A percentile compares a stretch with the other conserved stretches of the same genome.
phyloP scores from a whole-genome alignment of 768 basidiomycete genomes.

The Cantharellus cinnabarinus region DNA sequence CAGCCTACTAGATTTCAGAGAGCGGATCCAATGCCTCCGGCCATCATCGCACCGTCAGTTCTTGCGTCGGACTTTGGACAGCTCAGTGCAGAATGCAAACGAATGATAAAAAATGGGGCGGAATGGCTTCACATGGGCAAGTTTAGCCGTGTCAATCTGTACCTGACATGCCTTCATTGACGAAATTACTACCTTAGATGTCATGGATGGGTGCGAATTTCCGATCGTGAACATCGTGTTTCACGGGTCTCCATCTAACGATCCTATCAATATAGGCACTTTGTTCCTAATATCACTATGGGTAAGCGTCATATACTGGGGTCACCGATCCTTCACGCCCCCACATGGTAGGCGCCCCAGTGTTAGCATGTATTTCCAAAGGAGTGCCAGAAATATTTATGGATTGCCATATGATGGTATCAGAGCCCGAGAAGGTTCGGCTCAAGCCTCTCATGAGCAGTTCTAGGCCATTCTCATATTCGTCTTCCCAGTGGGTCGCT shows the following conservation, averaged over 20 bases:
- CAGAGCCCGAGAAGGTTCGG: conserved; percentile 69
- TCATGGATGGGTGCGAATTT: conserved; percentile 78
- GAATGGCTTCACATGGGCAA: conserved; percentile 98
- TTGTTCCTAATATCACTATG: conserved; percentile 98
- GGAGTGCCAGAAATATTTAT: conserved; percentile 89
- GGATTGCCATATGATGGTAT: conserved; percentile 99
- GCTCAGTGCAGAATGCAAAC: conserved; percentile 82
- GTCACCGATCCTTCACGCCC: neutral
- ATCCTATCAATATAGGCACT: conserved; percentile 37
- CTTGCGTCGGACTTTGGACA: conserved; percentile 95
- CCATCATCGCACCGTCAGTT: conserved; percentile 92
- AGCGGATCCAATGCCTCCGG: conserved; percentile 40
- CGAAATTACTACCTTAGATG: conserved; percentile 30
- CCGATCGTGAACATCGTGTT: no score
- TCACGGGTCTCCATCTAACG: neutral
- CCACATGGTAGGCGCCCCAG: conserved; percentile 46
- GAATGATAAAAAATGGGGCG: conserved; percentile 88
- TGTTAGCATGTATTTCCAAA: conserved; percentile 68
- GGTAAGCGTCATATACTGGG: conserved; percentile 26
- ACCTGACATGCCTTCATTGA: neutral
- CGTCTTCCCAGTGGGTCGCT: conserved; percentile 60
- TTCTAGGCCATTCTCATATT: neutral
- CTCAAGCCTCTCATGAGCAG: neutral
- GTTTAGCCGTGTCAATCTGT: conserved; percentile 7
- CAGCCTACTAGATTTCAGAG: no score